phyloP scores from a whole-genome alignment of 2,329 filamentous ascomycete species.

The Lasiodiplodia sp. region DNA sequence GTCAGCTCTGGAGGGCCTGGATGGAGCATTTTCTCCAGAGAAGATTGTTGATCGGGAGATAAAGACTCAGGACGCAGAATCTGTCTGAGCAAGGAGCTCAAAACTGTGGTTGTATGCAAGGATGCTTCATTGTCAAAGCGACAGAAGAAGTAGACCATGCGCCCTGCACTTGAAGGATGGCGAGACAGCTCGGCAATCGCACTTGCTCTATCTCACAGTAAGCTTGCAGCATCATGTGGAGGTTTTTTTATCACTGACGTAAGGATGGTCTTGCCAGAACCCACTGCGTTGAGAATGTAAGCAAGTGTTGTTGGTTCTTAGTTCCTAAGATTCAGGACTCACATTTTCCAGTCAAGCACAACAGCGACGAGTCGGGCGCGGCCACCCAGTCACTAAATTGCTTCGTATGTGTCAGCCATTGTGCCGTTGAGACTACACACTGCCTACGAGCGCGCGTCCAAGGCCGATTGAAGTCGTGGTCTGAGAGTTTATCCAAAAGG shows the following conservation, averaged over 20 bases:
- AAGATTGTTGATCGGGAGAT: neutral
- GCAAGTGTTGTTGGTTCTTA: neutral
- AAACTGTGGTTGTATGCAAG: neutral
- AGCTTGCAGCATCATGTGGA: no score
- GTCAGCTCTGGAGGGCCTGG: neutral
- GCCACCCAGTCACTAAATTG: neutral
- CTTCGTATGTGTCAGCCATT: neutral
- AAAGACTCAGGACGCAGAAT: neutral
- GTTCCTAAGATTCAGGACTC: neutral
- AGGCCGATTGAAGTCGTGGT: neutral
- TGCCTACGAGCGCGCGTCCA: conserved; percentile 1
- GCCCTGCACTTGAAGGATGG: neutral
- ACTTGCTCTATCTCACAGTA: neutral
- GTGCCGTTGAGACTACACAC: neutral
- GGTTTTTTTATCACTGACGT: neutral
- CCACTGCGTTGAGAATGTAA: neutral
- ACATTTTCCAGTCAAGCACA: neutral
- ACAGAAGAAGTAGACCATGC: neutral
- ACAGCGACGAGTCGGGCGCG: neutral
- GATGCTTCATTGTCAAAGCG: neutral
- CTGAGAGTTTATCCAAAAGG: neutral
- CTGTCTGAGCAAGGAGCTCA: neutral
- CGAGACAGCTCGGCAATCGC: neutral
- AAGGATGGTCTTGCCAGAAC: neutral
- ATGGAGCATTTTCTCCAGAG: neutral